Conservation (phyloP, 768 basidiomycete species). For the Mycena amicta region DNA sequence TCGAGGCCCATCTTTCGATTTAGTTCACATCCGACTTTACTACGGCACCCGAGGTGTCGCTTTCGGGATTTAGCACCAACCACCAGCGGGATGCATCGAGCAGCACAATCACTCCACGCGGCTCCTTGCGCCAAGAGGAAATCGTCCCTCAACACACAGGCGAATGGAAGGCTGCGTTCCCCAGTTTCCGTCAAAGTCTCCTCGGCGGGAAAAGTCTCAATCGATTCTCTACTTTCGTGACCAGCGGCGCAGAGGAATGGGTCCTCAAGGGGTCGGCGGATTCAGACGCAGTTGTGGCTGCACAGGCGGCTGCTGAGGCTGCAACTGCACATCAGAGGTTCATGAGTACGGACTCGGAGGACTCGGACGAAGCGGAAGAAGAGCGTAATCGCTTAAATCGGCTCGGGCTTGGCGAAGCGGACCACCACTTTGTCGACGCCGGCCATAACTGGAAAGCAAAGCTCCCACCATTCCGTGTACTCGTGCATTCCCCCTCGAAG, state of each 20-base stretch:
- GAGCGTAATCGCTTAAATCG: conserved; percentile 39
- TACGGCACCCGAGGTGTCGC: conserved; percentile 49
- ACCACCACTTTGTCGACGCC: conserved; percentile 70
- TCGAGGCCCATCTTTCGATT: not conserved
- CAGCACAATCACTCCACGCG: conserved; percentile 53
- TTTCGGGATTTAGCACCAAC: conserved; percentile 24
- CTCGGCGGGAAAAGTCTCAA: conserved; percentile 80
- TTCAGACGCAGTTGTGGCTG: not conserved
- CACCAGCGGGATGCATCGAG: conserved; percentile 41
- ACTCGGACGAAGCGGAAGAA: conserved; percentile 46
- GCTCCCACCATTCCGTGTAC: conserved; percentile 69
- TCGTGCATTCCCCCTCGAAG: conserved; percentile 84
- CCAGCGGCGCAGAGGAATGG: conserved; percentile 83
- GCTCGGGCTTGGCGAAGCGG: conserved; percentile 57
- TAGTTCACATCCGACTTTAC: conserved; percentile 72
- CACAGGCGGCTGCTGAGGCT: not conserved
- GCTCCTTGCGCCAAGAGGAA: conserved; percentile 45
- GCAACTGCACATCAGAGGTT: conserved; percentile 17
- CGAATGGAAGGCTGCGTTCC: conserved; percentile 61
- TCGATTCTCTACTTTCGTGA: conserved; percentile 86
- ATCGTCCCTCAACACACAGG: conserved; percentile 70
- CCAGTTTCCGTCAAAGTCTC: conserved; percentile 70
- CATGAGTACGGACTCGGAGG: conserved; percentile 25
- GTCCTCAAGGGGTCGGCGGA: conserved; percentile 63
- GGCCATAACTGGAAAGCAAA: conserved; percentile 76